These are phyloP conservation scores for Hypoxylon fuscum DNA, from an alignment of 495 filamentous ascomycete species.

Conservation along the genomic window DNA sequence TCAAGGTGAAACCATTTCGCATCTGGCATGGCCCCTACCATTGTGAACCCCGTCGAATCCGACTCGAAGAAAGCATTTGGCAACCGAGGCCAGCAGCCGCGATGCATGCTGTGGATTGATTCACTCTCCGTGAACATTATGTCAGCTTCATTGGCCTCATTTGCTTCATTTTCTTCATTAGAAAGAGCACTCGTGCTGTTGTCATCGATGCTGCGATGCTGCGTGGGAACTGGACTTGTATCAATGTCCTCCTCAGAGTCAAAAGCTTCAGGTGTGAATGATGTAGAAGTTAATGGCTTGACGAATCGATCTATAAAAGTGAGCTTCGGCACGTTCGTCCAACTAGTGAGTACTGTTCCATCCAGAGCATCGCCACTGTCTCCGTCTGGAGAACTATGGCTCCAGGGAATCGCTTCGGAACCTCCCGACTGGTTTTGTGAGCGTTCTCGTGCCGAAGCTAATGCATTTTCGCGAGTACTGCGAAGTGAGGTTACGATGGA, in stretches of 20 bases:
- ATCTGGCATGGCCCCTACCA: slow-evolving; percentile 46
- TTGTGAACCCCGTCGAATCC: slow-evolving; percentile 41
- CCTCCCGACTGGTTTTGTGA: not conserved
- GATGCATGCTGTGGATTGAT: slow-evolving; percentile 13
- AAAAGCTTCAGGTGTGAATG: slow-evolving; percentile 19
- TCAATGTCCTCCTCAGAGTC: slow-evolving; percentile 31
- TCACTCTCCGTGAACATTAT: slow-evolving; percentile 13
- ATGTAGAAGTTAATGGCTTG: slow-evolving; percentile 21
- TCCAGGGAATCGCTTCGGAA: not conserved
- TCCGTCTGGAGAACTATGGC: not conserved
- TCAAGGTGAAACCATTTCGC: slow-evolving; percentile 41
- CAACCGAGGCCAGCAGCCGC: slow-evolving; percentile 38
- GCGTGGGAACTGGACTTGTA: not conserved
- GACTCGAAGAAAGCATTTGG: slow-evolving; percentile 40
- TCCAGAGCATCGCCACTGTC: not conserved
- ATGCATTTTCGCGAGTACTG: slow-evolving; percentile 17
- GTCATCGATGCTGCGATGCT: slow-evolving; percentile 1
- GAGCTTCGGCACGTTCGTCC: not conserved
- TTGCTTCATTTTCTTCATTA: too few relatives aligned
- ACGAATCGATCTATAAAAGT: slow-evolving; percentile 18
- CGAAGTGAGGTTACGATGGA: slow-evolving; percentile 33
- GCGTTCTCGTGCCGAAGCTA: slow-evolving; percentile 1
- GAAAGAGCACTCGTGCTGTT: slow-evolving; percentile 8
- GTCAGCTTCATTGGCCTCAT: not conserved
- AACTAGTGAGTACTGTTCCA: not conserved